Evolutionary conservation across 306 rosid genomes (phyloP), one percentile per base, ranked within the genome.

Genomic region (Gastrolobium bilobum): DNA sequence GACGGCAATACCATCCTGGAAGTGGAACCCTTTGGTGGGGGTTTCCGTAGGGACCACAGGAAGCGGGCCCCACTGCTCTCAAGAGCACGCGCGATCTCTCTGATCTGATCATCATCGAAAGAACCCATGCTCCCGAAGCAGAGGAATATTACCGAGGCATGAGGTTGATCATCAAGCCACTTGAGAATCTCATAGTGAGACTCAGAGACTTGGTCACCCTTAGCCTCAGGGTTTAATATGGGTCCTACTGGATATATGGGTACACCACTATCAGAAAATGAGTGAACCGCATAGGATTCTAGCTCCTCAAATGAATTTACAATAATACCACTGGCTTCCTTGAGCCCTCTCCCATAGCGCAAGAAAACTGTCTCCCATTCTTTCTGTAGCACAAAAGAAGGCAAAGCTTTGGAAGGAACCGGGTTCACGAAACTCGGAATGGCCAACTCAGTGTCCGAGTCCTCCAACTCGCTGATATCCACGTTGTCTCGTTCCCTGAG

Each of bases 141-240:
- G n/a, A 93, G 50, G 81, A 86, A 91, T n/a, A 91, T 15, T 5
- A 93, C 94, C 0, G 96, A 93, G 2, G 71, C 77, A 29, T 58
- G 80, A 26, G 92, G 91, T 72, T 90, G 94, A 3, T 76, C 39
- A 11, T 93, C 89, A 2, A 93, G 90, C 97, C 97, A 91, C 2
- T 67, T 48, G 10, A 91, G 8, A 20, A 82, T 54, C 3, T 62
- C 71, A 20, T 0, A 20, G 20, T 33, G 71, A 15, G 13, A 4
- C 3, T 68, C 20, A 0, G 3, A 0, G 10, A 0, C 14, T 0
- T 43, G 39, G 43, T 10, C 4, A 1, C 26, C 26, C 26, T 46
- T 30, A 4, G 33, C 38, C 3, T 71, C 74, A 2, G 76, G 51
- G 63, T 82, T 83, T 29, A 91, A 7, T 0, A 91, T 8, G 63